Evolutionary conservation across 208 protist species (phyloP), one percentile per base, ranked within the genome.

Genomic region (Crithidia expoeki): DNA sequence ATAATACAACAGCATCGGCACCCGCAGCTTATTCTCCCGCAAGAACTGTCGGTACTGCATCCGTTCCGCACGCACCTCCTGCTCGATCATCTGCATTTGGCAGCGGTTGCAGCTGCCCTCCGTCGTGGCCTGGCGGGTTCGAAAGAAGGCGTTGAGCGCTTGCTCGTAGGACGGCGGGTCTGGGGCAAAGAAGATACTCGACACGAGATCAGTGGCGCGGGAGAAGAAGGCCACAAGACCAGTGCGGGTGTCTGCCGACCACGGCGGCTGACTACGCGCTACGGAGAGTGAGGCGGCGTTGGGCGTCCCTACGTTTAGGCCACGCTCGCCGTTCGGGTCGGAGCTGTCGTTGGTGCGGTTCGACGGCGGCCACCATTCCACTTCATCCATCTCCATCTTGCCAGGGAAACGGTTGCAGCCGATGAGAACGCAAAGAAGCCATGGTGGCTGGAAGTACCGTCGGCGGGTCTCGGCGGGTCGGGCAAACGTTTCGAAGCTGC

Each of bases 1-100:
- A 47, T 76, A 76, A 32, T 70, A 76, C 19, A 76, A 62, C 21
- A 76, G 61, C 61, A 68, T 23, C 25, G 71, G 71, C 9, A 76
- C 62, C 10, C 71, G 71, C 25, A 76, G 71, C 36, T 76, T 58
- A 44, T 52, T 56, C 34, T 55, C 36, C 7, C 56, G 71, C 40
- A 58, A 28, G 36, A 76, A 70, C 42, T 28, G 57, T 7, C 68
- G 49, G 62, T 76, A 83, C 38, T 64, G 42, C 14, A 30, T 25
- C 16, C 59, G 62, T 47, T 76, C 62, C 4, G 11, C 14, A 19
- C 25, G 61, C 34, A 70, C 46, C 34, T 70, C 46, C 7, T 69
- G 49, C 38, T 68, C 55, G 23, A 70, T 58, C 30, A 36, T 42
- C 19, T 44, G 53, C 28, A 46, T 38, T n/a, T 59, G 71, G 27